phyloP scores from a whole-genome alignment of 352 stramenopile genomes.

The Stramenopiles sp. region DNA sequence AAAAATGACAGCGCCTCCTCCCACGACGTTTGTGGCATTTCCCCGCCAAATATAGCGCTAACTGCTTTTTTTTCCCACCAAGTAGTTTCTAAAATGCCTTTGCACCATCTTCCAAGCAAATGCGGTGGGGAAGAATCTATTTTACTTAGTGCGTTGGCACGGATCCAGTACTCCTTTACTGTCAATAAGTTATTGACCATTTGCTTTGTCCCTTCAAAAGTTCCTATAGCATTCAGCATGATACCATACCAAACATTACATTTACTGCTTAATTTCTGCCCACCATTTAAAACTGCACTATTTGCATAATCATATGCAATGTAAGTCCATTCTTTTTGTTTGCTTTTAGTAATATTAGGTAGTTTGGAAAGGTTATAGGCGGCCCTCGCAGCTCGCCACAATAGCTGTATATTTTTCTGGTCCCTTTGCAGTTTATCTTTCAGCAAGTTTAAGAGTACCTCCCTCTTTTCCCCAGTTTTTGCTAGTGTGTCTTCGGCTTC shows the following conservation, averaged over 20 bases:
- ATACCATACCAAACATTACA: not conserved
- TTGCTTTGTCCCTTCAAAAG: not conserved
- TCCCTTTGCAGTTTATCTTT: not conserved
- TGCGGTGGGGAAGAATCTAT: not conserved
- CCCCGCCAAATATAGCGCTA: not conserved
- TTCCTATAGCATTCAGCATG: not conserved
- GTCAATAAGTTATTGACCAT: not conserved
- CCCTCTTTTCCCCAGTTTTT: not conserved
- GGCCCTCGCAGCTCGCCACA: not conserved
- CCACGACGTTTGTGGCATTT: not conserved
- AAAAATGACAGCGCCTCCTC: not conserved
- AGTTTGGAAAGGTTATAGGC: not conserved
- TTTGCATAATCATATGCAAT: not conserved
- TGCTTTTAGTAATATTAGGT: not conserved
- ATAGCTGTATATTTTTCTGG: not conserved
- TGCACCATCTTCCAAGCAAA: not conserved
- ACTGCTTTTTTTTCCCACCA: not conserved
- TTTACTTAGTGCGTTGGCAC: not conserved
- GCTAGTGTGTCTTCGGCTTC: not conserved
- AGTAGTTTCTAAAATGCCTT: not conserved
- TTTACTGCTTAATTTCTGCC: not conserved
- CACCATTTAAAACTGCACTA: not conserved
- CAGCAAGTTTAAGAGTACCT: not conserved
- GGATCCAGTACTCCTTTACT: not conserved
- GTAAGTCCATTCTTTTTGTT: not conserved